A percentile compares a stretch with the other conserved stretches of the same genome.
phyloP scores from a whole-genome alignment of 805 yeast species.

The Wickerhamomyces mucosus region DNA sequence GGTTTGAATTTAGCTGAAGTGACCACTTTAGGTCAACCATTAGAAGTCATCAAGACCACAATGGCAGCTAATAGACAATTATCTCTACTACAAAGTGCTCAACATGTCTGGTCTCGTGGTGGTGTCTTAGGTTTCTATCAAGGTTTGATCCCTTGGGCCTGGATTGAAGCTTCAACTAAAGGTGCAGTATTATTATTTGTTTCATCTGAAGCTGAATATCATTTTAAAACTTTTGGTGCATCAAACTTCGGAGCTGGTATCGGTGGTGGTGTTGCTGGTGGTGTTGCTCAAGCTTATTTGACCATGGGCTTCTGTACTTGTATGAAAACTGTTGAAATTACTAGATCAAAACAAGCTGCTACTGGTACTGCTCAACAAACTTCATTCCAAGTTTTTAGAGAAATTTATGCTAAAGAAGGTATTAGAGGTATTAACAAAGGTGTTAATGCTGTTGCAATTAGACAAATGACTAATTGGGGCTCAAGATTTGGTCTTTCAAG shows the following conservation, averaged over 20 bases:
- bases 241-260: conserved; percentile 78
- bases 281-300: conserved; percentile 90
- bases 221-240: conserved; percentile 52
- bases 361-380: conserved; percentile 65
- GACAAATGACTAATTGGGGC: conserved; percentile 99
- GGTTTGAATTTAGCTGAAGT: conserved; percentile 89
- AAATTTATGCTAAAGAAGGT: conserved; percentile 80
- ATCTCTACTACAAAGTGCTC: conserved; percentile 55
- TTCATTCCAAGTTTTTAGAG: conserved; percentile 78
- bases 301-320: conserved; percentile 98
- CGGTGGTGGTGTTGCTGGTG: conserved; percentile 93
- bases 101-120: conserved; percentile 86
- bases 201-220: conserved; percentile 85
- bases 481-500: conserved; percentile 91
- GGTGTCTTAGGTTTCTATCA: conserved; percentile 91
- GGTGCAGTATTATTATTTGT: conserved; percentile 94
- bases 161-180: conserved; percentile 99
- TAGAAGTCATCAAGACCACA: conserved; percentile 93
- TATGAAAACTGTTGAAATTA: conserved; percentile 98
- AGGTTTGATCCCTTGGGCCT: conserved; percentile 98
- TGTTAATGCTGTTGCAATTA: conserved; percentile 96
- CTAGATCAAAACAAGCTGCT: conserved; percentile 70
- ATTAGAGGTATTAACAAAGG: conserved; percentile 94
- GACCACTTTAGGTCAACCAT: conserved; percentile 92
- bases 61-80: conserved; percentile 94